A percentile compares a stretch with the other conserved stretches of the same genome.
Conservation (phyloP, 176 grass and related monocot species). For the bread wheat (Triticum aestivum) region DNA sequence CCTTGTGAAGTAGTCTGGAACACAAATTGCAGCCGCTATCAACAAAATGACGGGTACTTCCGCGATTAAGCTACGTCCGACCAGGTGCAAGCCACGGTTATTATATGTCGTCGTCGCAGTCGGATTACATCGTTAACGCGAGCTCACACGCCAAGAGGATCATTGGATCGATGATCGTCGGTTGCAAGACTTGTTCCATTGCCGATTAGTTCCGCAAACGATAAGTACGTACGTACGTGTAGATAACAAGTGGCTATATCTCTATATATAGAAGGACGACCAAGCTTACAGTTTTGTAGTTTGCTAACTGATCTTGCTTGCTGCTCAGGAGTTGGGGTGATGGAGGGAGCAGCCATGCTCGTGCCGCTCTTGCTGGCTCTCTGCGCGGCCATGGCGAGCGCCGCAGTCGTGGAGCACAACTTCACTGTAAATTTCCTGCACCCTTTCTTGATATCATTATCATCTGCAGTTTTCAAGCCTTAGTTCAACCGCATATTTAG, state of each 20-base stretch:
- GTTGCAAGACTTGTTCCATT: neutral
- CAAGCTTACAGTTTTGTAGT: neutral
- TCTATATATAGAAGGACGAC: neutral
- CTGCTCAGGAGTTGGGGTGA: neutral
- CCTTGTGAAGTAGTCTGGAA: neutral
- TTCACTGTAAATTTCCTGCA: constrained; percentile 28
- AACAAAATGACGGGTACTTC: neutral
- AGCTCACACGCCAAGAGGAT: neutral
- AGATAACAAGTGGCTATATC: neutral
- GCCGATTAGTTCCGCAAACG: neutral
- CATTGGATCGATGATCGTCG: neutral
- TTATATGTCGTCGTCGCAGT: neutral
- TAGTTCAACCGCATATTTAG: neutral
- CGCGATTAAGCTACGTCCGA: neutral
- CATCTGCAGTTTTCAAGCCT: too few species aligned
- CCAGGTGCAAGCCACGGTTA: neutral
- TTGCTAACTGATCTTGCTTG: neutral
- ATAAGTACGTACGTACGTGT: neutral
- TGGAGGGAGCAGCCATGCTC: neutral
- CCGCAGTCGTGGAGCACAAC: constrained; percentile 33
- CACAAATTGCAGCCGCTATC: neutral
- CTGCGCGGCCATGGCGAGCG: constrained; percentile 1
- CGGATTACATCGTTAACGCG: constrained; percentile 1
- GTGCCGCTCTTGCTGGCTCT: constrained; percentile 9
- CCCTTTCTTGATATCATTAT: too few species aligned